These are phyloP conservation scores for Styphnolobium japonicum DNA, from an alignment of 306 rosid species.

Conservation along the genomic window DNA sequence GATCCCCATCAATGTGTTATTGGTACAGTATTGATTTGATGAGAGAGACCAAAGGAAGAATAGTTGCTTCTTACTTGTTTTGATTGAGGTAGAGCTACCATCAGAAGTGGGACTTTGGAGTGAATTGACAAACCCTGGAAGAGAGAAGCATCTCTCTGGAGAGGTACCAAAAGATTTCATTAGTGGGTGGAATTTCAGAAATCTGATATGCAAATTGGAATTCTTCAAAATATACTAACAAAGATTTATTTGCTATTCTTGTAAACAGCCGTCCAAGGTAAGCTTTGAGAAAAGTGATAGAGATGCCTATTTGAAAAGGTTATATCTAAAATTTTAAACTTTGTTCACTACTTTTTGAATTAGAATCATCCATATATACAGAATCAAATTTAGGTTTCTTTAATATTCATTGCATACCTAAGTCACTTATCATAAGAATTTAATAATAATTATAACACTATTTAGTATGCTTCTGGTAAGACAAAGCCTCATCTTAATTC, in stretches of 20 bases:
- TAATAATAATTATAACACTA: not conserved
- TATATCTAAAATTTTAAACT: not conserved
- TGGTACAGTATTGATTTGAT: not conserved
- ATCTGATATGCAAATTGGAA: slow-evolving; percentile 13
- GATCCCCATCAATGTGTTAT: not conserved
- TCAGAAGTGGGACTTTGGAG: slow-evolving; percentile 35
- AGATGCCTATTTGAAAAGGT: not conserved
- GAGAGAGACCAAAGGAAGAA: slow-evolving; percentile 2
- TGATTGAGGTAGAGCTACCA: slow-evolving; percentile 24
- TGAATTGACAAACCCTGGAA: slow-evolving; percentile 30
- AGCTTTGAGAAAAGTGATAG: not conserved
- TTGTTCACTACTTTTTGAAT: not conserved
- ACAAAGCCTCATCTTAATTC: not conserved
- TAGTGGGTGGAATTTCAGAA: slow-evolving; percentile 12
- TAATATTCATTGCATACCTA: not conserved
- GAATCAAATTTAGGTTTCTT: not conserved
- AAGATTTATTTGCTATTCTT: not conserved
- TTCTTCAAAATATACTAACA: not conserved
- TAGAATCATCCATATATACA: not conserved
- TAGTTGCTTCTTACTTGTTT: slow-evolving; percentile 38
- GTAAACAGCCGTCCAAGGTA: not conserved
- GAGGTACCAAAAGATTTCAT: slow-evolving; percentile 32
- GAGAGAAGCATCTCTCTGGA: slow-evolving; percentile 20
- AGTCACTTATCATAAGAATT: not conserved
- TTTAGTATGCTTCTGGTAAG: not conserved